Base-by-base conservation (phyloP, 2,329 filamentous ascomycete species). In the Penicillium oxalicum region DNA sequence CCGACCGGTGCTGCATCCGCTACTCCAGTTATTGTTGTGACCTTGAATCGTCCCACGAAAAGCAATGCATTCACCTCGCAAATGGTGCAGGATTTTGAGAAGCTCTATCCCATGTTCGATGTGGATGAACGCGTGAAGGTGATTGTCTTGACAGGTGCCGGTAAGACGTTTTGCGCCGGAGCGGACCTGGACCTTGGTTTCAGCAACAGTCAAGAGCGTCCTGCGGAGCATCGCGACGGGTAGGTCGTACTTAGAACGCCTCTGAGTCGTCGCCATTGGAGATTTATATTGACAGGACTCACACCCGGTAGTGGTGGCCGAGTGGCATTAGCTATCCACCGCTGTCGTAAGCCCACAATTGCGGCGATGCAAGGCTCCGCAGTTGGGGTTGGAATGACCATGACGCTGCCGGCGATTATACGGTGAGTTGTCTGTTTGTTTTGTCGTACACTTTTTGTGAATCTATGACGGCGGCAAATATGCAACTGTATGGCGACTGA, bases 341-440 rank as follows among this genome's bases (percentile, higher is more conserved):
- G 73, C 52, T 81, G 78, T 58, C 71, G 77, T 55, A 81, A 81
- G 54, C 77, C 78, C 36, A 77, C 75, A 27, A 80, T 81, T 53
- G 76, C 66, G 32, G 78, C 78, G 0, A 66, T 81, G 48, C 73
- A 80, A 52, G 78, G 78, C 40, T 75, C 76, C 25, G 78, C 78
- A 9, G 78, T 80, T 1, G 78, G 78, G 2, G 70, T 81, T 24
- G 79, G 79, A 9, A 79, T 81, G 56, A 82, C 79, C 35, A 78
- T 80, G 75, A 77, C 76, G 0, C 70, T 82, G 9, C 77, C 79
- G 18, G 77, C 78, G 61, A 74, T 73, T 29, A 80, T 82, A 46
- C 72, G 64, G 64, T 66, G 45, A 37, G 37, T 18, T 13, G 18
- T 12, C 27, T 26, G 29, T 2, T 4, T 4, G 32, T 18, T 1